Conservation (phyloP, 805 yeast species). For the Kluyveromyces siamensis region DNA sequence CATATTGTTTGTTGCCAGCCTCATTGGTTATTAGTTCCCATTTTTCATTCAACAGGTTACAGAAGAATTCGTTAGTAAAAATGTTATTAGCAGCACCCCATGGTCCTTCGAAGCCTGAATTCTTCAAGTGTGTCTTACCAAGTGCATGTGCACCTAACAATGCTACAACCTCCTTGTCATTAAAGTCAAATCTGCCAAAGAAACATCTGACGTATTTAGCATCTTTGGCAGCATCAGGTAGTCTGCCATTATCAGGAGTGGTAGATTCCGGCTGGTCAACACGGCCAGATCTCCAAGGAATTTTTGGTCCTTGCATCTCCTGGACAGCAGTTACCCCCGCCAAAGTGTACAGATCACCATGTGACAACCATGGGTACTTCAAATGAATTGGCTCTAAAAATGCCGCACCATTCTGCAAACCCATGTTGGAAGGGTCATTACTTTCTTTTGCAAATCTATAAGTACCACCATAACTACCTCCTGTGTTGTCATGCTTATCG, state of each 20-base stretch:
- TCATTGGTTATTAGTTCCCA: slow-evolving; percentile 50
- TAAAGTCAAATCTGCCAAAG: slow-evolving; percentile 58
- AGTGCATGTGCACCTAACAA: slow-evolving; percentile 68
- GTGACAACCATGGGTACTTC: slow-evolving; percentile 58
- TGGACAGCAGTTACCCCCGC: slow-evolving; percentile 76
- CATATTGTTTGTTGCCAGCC: slow-evolving; percentile 52
- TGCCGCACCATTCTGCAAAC: slow-evolving; percentile 49
- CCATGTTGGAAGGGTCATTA: slow-evolving; percentile 52
- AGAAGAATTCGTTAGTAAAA: slow-evolving; percentile 68
- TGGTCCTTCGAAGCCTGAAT: slow-evolving; percentile 79
- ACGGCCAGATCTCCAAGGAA: slow-evolving; percentile 81
- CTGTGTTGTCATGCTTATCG: slow-evolving; percentile 46
- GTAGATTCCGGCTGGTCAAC: slow-evolving; percentile 41
- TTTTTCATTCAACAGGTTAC: slow-evolving; percentile 43
- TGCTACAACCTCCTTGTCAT: slow-evolving; percentile 65
- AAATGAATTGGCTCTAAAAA: slow-evolving; percentile 46
- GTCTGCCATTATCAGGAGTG: slow-evolving; percentile 58
- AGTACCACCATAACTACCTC: slow-evolving; percentile 69
- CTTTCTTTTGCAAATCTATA: slow-evolving; percentile 45
- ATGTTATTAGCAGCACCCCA: slow-evolving; percentile 79
- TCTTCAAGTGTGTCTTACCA: slow-evolving; percentile 62
- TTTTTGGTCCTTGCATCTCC: slow-evolving; percentile 68
- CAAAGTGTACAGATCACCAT: slow-evolving; percentile 73
- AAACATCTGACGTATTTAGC: slow-evolving; percentile 55
- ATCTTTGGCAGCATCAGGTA: slow-evolving; percentile 66